Evolutionary conservation across 345 rosid genomes (phyloP).

Genomic region (Limnanthes douglasii): DNA sequence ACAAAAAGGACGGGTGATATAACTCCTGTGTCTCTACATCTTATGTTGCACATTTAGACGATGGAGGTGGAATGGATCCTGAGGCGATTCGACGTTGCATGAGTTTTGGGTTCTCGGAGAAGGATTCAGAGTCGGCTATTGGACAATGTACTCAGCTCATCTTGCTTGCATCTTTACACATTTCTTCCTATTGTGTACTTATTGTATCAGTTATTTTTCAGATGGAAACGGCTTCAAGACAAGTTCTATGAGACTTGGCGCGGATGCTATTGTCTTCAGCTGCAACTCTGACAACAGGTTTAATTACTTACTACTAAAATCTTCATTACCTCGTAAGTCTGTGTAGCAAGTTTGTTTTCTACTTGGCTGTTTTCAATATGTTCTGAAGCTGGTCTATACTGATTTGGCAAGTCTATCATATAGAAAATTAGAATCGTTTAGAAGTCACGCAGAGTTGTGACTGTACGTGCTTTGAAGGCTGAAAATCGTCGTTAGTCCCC

Average conservation of each 20-base stretch:
- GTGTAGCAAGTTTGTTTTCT: neutral
- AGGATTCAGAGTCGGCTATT: slow-evolving; percentile 55
- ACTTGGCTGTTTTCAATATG: slow-evolving; percentile 3
- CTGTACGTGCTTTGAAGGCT: too few species aligned
- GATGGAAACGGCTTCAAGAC: slow-evolving; percentile 99
- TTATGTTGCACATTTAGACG: slow-evolving; percentile 28
- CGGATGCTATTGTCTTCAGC: slow-evolving; percentile 87
- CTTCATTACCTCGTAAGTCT: too few species aligned
- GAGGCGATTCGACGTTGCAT: slow-evolving; percentile 75
- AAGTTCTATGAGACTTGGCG: slow-evolving; percentile 95
- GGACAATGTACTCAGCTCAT: slow-evolving; percentile 50
- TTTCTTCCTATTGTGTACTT: slow-evolving; percentile 8
- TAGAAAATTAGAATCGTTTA: too few species aligned
- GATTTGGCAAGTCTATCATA: slow-evolving; percentile 53
- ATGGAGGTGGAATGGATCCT: slow-evolving; percentile 97
- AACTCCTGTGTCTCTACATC: neutral
- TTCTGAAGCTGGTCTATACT: slow-evolving; percentile 2
- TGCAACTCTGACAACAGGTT: slow-evolving; percentile 50
- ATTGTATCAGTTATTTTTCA: slow-evolving; percentile 20
- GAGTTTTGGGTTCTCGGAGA: slow-evolving; percentile 98
- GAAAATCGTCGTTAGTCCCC: too few species aligned
- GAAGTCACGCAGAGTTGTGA: too few species aligned
- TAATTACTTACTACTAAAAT: neutral
- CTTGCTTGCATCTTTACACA: neutral
- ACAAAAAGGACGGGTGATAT: slow-evolving; percentile 1